These are phyloP conservation scores for Spathaspora passalidarum DNA, from an alignment of 805 yeast species.

Conservation along the genomic window DNA sequence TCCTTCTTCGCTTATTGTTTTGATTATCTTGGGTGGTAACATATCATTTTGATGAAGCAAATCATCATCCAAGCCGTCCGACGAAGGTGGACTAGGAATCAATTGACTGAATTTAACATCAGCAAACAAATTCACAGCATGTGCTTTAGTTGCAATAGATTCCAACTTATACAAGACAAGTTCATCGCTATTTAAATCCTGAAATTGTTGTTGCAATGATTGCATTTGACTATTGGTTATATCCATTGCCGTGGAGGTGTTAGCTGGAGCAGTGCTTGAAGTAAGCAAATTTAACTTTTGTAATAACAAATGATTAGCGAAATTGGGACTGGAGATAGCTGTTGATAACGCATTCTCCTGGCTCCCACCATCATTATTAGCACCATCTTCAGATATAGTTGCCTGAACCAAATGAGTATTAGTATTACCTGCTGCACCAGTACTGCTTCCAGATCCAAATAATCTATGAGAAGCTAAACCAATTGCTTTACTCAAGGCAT, in stretches of 20 bases:
- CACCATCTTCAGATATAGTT: constrained; percentile 4
- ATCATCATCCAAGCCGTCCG: constrained; percentile 37
- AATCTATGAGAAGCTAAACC: constrained; percentile 84
- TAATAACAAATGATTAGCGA: constrained; percentile 33
- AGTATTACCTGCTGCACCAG: not conserved
- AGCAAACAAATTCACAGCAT: constrained; percentile 84
- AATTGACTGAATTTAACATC: constrained; percentile 87
- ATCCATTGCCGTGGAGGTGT: constrained; percentile 4
- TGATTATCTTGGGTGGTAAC: constrained; percentile 56
- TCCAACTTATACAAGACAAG: constrained; percentile 52
- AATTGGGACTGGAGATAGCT: constrained; percentile 26
- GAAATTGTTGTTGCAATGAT: constrained; percentile 1
- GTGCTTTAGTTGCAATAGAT: constrained; percentile 81
- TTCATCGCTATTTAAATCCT: constrained; percentile 21
- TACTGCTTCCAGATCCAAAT: constrained; percentile 42
- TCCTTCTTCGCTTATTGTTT: constrained; percentile 77
- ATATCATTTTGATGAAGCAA: constrained; percentile 36
- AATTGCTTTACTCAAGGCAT: constrained; percentile 83
- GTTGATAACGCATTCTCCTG: constrained; percentile 14
- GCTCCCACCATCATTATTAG: not conserved
- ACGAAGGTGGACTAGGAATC: constrained; percentile 67
- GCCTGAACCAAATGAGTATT: not conserved
- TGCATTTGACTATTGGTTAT: constrained; percentile 1
- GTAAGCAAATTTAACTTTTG: constrained; percentile 32
- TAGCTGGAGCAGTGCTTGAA: constrained; percentile 16